Evolutionary conservation across 352 stramenopile genomes (phyloP).

Genomic region (Globisporangium irregulare): DNA sequence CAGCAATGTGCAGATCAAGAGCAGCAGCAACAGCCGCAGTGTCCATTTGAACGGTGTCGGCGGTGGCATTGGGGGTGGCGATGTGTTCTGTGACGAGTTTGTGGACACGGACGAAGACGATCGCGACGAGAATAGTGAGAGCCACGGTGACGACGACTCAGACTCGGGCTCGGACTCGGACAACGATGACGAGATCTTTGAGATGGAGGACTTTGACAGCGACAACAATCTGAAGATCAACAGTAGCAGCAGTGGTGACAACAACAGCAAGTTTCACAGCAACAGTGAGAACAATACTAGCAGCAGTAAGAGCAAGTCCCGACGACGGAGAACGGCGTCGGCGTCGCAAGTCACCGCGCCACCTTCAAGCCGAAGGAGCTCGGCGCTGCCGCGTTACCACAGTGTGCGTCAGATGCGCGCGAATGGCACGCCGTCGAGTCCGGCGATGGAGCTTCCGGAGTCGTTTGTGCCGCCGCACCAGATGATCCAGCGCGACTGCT

Average conservation of each 20-base stretch:
- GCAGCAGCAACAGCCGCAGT: slow-evolving; percentile 19
- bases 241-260: slow-evolving; percentile 17
- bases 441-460: slow-evolving; percentile 29
- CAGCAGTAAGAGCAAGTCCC: not conserved
- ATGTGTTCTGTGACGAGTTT: slow-evolving; percentile 23
- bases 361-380: slow-evolving; percentile 8
- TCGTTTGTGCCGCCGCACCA: slow-evolving; percentile 78
- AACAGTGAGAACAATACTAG: slow-evolving; percentile 2
- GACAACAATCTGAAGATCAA: slow-evolving; percentile 14
- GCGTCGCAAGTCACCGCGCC: slow-evolving; percentile 1
- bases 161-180: slow-evolving; percentile 30
- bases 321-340: slow-evolving; percentile 18
- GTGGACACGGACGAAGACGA: slow-evolving; percentile 39
- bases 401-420: slow-evolving; percentile 24
- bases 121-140: not conserved
- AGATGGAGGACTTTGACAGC: slow-evolving; percentile 65
- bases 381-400: slow-evolving; percentile 17
- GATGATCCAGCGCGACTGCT: slow-evolving; percentile 64
- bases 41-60: not conserved
- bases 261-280: slow-evolving; percentile 18
- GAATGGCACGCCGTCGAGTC: slow-evolving; percentile 19
- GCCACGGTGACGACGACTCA: slow-evolving; percentile 26
- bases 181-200: slow-evolving; percentile 69
- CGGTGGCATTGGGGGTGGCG: not conserved
- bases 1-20: slow-evolving; percentile 25